Evolutionary conservation across 2,329 filamentous ascomycete genomes (phyloP), one percentile per base, ranked within the genome.

Genomic region (Ilyonectria mors-panacis): DNA sequence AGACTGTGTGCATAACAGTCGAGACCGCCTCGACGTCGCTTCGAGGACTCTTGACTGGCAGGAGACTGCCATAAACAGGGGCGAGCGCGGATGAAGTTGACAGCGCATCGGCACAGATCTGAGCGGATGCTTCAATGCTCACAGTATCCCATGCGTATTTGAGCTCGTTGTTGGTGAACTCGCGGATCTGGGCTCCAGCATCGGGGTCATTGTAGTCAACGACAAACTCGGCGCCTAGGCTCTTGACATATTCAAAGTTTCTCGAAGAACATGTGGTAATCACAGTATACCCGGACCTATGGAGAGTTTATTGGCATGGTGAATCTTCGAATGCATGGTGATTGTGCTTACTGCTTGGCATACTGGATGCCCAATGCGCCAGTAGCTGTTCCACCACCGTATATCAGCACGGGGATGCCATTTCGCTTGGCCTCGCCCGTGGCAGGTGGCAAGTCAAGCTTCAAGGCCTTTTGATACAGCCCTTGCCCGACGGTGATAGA

Each of bases 371-470:
- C 84, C 60, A 87, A 85, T 50, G 88, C 85, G 75, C 85, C 85
- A 0, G 88, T 88, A 2, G 87, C 87, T 10, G 85, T 89, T 76
- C 86, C 85, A 17, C 82, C 83, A 47, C 83, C 85, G 60, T 85
- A 84, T 66, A 85, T 83, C 23, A 85, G 70, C 45, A 86, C 71
- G 0, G 82, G 78, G 47, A 80, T 73, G 44, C 80, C 74, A 10
- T 81, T 77, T 78, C 76, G 13, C 30, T 12, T 6, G n/a, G 9
- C 12, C 17, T n/a, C 4, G 3, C 17, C 60, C 6, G 83, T 79
- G 9, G 74, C 62, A 21, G 72, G 78, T 1, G 89, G 89, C 3
- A 88, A 76, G 0, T 84, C 81, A 0, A 87, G 80, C 57, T 77
- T 60, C 1, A 88, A 78, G 6, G 75, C 73, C 65, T 66, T 58